These are phyloP conservation scores for Boletus rufocinnamomeus DNA, from an alignment of 768 basidiomycete species.

Conservation along the genomic window DNA sequence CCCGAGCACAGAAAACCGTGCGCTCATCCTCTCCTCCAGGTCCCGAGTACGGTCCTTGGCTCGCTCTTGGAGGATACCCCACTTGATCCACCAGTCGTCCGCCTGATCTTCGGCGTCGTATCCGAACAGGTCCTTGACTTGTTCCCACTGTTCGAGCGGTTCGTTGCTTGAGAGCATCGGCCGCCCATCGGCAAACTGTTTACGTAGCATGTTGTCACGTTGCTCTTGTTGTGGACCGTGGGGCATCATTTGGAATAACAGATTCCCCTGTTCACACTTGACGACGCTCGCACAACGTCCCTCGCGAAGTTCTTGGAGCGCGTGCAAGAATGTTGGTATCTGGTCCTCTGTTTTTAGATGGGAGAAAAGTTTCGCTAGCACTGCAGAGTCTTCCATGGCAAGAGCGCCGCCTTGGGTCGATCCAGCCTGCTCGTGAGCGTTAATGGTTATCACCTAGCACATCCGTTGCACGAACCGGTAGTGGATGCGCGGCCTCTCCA, in stretches of 20 bases:
- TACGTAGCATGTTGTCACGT: conserved; percentile 45
- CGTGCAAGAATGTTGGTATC: conserved; percentile 51
- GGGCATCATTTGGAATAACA: conserved; percentile 46
- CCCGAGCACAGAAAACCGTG: not conserved
- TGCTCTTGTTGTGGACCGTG: conserved; percentile 44
- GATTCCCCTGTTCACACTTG: conserved; percentile 47
- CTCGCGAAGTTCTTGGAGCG: conserved; percentile 60
- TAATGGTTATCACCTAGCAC: not conserved
- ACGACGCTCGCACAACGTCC: conserved; percentile 49
- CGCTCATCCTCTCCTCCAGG: conserved; percentile 19
- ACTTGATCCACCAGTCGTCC: conserved; percentile 67
- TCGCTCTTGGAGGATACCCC: conserved; percentile 49
- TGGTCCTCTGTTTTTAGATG: conserved; percentile 49
- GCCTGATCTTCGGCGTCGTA: conserved; percentile 58
- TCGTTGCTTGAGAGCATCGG: conserved; percentile 37
- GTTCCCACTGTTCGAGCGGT: conserved; percentile 46
- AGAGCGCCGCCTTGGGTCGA: conserved; percentile 53
- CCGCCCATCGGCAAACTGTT: conserved; percentile 48
- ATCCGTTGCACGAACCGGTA: conserved; percentile 43
- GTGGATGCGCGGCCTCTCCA: conserved; percentile 64
- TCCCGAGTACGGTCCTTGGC: conserved; percentile 29
- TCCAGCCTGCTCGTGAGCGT: conserved; percentile 44
- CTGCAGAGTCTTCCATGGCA: conserved; percentile 63
- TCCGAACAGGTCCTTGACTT: conserved; percentile 49
- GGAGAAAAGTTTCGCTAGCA: conserved; percentile 59